These are phyloP conservation scores for Boletellus deceptivus DNA, from an alignment of 1,284 basidiomycete genomes.

Conservation along the genomic window DNA sequence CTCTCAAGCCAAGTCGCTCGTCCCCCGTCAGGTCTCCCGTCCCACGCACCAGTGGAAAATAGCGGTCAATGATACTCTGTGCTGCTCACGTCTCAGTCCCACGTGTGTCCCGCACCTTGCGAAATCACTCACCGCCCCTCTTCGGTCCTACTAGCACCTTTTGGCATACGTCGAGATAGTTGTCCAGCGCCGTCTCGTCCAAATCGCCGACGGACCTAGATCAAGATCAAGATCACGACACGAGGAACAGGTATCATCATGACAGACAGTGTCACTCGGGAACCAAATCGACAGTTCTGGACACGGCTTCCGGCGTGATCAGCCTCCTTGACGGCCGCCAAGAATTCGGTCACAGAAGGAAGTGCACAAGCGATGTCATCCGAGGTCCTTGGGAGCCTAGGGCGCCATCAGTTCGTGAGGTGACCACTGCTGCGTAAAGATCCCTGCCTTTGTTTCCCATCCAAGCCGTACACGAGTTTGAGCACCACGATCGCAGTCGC, in stretches of 20 bases:
- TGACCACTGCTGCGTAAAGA: slow-evolving; percentile 4
- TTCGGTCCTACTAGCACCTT: slow-evolving; percentile 44
- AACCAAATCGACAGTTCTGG: slow-evolving; percentile 35
- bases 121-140: slow-evolving; percentile 22
- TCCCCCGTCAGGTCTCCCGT: neutral
- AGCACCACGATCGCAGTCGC: slow-evolving; percentile 68
- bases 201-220: slow-evolving; percentile 57
- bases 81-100: slow-evolving; percentile 18
- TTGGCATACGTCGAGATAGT: slow-evolving; percentile 68
- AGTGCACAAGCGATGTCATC: slow-evolving; percentile 66
- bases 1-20: slow-evolving; percentile 2
- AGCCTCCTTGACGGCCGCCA: slow-evolving; percentile 45
- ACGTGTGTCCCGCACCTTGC: slow-evolving; percentile 11
- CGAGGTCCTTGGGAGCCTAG: slow-evolving; percentile 46
- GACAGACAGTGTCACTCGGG: slow-evolving; percentile 36
- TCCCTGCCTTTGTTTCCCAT: slow-evolving; percentile 59
- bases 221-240: slow-evolving; percentile 12
- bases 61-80: slow-evolving; percentile 36
- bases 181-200: slow-evolving; percentile 53
- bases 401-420: slow-evolving; percentile 12
- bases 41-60: slow-evolving; percentile 40
- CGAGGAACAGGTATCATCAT: slow-evolving; percentile 7
- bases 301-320: slow-evolving; percentile 35
- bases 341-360: slow-evolving; percentile 52
- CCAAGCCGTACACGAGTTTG: slow-evolving; percentile 83